phyloP scores from a whole-genome alignment of 2,329 filamentous ascomycete species.

The Anisogramma anomala region DNA sequence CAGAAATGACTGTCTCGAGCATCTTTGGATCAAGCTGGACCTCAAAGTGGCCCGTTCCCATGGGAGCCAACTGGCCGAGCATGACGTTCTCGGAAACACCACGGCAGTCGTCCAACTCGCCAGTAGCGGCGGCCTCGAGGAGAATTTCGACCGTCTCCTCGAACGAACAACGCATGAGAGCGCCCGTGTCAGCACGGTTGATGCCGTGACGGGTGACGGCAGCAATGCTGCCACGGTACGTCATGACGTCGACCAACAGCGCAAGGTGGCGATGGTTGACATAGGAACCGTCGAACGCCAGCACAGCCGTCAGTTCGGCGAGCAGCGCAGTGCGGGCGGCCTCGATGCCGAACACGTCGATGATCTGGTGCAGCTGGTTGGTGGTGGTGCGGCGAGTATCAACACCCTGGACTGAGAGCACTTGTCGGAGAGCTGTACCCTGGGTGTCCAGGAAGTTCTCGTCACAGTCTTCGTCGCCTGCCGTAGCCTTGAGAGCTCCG shows the following conservation, averaged over 20 bases:
- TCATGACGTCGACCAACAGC: conserved; percentile 95
- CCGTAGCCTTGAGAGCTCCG: conserved; percentile 63
- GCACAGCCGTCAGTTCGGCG: conserved; percentile 77
- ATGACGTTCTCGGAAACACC: conserved; percentile 99
- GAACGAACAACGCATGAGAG: conserved; percentile 98
- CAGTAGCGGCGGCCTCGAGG: conserved; percentile 84
- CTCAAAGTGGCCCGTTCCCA: conserved; percentile 94
- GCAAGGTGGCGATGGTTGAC: conserved; percentile 98
- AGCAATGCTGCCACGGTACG: conserved; percentile 83
- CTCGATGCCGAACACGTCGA: conserved; percentile 93
- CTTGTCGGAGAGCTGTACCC: conserved; percentile 74
- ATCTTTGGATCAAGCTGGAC: conserved; percentile 88
- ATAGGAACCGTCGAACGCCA: conserved; percentile 98
- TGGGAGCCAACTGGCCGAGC: conserved; percentile 90
- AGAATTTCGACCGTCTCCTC: conserved; percentile 98
- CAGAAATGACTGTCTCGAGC: conserved; percentile 87
- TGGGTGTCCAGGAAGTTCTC: conserved; percentile 96
- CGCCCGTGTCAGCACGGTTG: conserved; percentile 94
- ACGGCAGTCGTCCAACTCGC: conserved; percentile 93
- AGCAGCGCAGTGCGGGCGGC: conserved; percentile 79
- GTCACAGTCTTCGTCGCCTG: conserved; percentile 62
- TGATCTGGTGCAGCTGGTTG: conserved; percentile 90
- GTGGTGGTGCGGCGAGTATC: conserved; percentile 79
- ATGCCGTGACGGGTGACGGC: conserved; percentile 97
- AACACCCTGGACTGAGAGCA: conserved; percentile 78